phyloP scores from a whole-genome alignment of 306 rosid genomes.

The Potentilla sterilis region DNA sequence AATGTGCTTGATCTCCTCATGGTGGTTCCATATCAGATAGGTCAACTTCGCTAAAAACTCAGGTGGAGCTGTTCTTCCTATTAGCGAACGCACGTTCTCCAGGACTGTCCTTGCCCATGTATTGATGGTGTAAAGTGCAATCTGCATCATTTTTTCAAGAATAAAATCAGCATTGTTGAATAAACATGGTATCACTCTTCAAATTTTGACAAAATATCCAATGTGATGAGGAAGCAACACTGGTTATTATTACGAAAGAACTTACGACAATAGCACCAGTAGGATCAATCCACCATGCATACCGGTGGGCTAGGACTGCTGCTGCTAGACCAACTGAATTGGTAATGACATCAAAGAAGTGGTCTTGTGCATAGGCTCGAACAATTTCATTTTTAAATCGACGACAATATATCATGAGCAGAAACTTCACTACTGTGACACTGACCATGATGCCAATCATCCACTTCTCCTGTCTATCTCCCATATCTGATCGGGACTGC shows the following conservation, averaged over 20 bases:
- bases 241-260: neutral
- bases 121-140: constrained; percentile 72
- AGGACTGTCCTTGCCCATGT: constrained; percentile 75
- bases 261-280: constrained; percentile 77
- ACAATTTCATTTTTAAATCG: constrained; percentile 68
- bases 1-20: constrained; percentile 65
- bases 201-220: neutral
- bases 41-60: constrained; percentile 70
- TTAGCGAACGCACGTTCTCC: constrained; percentile 65
- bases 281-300: constrained; percentile 76
- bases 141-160: constrained; percentile 46
- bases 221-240: neutral
- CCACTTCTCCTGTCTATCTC: constrained; percentile 39
- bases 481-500: constrained; percentile 44
- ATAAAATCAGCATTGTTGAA: neutral
- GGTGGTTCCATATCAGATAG: constrained; percentile 78
- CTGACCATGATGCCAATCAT: constrained; percentile 61
- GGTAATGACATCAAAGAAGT: constrained; percentile 67
- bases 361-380: constrained; percentile 76
- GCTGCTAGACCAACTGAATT: constrained; percentile 84
- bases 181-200: neutral
- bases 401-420: constrained; percentile 74
- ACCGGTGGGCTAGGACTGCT: constrained; percentile 64
- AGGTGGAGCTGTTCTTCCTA: constrained; percentile 82
- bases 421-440: constrained; percentile 72